phyloP scores from a whole-genome alignment of 371 early-diverging fungal species.

The Actinomucor elegans region DNA sequence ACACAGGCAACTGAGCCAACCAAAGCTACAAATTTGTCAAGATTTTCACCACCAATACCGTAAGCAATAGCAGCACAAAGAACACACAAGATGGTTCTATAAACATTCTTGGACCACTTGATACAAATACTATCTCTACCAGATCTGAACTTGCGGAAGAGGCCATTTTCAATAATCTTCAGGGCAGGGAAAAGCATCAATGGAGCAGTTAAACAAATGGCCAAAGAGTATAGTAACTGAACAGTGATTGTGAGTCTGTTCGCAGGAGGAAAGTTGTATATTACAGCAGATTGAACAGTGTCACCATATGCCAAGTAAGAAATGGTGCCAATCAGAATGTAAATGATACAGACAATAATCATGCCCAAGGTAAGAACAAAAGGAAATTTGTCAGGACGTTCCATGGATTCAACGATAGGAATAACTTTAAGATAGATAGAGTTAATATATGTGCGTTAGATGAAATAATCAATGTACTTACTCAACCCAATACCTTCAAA shows the following conservation, averaged over 20 bases:
- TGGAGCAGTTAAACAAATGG: constrained; percentile 74
- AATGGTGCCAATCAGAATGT: constrained; percentile 64
- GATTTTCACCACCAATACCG: constrained; percentile 60
- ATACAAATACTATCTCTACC: constrained; percentile 35
- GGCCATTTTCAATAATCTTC: constrained; percentile 67
- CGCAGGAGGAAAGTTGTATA: constrained; percentile 64
- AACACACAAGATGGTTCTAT: constrained; percentile 50
- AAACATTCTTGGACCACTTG: constrained; percentile 73
- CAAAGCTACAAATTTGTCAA: constrained; percentile 72
- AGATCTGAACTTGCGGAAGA: constrained; percentile 37
- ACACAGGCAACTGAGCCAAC: constrained; percentile 53
- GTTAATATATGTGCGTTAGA: background rate
- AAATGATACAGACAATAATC: constrained; percentile 56
- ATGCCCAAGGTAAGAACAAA: constrained; percentile 60
- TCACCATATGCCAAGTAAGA: constrained; percentile 76
- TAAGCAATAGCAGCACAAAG: constrained; percentile 58
- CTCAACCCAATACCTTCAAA: constrained; percentile 79
- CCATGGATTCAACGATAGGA: constrained; percentile 62
- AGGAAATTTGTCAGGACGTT: constrained; percentile 60
- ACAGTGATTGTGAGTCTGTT: constrained; percentile 49
- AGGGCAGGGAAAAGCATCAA: constrained; percentile 75
- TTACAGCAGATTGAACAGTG: constrained; percentile 67
- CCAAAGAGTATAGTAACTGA: constrained; percentile 71
- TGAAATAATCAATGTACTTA: too few species aligned
- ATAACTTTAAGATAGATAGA: constrained; percentile 21